A percentile compares a stretch with the other conserved stretches of the same genome.
These are phyloP conservation scores for Hyphopichia homilentoma DNA, from an alignment of 805 yeast species.

Conservation along the genomic window DNA sequence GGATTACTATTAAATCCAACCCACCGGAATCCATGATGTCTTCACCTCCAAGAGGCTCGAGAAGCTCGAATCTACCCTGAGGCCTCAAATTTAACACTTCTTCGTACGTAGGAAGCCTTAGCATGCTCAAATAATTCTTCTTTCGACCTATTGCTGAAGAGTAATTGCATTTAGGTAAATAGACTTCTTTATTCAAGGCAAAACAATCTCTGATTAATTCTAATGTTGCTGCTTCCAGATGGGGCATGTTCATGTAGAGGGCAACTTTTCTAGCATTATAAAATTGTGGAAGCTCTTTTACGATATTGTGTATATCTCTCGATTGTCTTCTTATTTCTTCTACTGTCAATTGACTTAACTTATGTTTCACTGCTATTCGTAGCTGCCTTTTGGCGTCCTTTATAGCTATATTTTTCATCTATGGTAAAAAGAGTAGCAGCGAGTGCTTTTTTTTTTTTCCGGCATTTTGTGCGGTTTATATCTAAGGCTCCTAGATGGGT, in stretches of 20 bases:
- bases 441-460: too few relatives aligned
- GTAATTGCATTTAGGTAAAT: conserved; percentile 51
- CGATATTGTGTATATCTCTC: conserved; percentile 10
- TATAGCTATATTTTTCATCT: too few relatives aligned
- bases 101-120: conserved; percentile 39
- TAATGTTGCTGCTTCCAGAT: conserved; percentile 63
- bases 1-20: conserved; percentile 73
- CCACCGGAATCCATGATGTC: conserved; percentile 21
- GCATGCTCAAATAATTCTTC: conserved; percentile 49
- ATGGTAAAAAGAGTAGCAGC: too few relatives aligned
- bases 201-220: conserved; percentile 52
- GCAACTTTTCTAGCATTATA: conserved; percentile 49
- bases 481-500: too few relatives aligned
- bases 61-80: conserved; percentile 60
- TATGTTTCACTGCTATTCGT: conserved; percentile 20
- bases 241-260: conserved; percentile 73
- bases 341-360: conserved; percentile 12
- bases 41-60: conserved; percentile 56
- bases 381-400: conserved; percentile 20
- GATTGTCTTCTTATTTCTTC: conserved; percentile 23
- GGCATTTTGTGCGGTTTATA: too few relatives aligned
- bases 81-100: conserved; percentile 52
- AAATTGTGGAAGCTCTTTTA: conserved; percentile 33
- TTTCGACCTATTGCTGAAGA: conserved; percentile 27
- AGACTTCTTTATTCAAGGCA: conserved; percentile 46